Evolutionary conservation across 371 early-diverging fungal species (phyloP).

Genomic region (Basidiobolus meristosporus): DNA sequence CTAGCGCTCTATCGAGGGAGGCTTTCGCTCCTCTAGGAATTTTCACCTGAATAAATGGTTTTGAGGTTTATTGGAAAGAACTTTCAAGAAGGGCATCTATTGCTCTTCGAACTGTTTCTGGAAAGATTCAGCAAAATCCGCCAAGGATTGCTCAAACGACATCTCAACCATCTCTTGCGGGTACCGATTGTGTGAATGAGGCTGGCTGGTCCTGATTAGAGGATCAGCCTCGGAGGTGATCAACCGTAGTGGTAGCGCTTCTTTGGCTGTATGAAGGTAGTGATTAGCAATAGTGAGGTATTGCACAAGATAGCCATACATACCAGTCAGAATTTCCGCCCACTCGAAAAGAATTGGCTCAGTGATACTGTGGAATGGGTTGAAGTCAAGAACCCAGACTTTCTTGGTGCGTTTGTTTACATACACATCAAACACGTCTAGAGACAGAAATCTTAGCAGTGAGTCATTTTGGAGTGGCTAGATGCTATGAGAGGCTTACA

Average conservation of each 20-base stretch:
- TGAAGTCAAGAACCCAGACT: constrained; percentile 72
- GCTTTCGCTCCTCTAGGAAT: too few relatives aligned
- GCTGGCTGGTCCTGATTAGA: constrained; percentile 10
- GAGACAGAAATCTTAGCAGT: background rate
- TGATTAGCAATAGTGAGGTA: constrained; percentile 2
- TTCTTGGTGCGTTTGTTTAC: constrained; percentile 27
- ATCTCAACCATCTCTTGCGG: constrained; percentile 60
- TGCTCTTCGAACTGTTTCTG: too few relatives aligned
- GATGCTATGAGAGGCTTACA: constrained; percentile 6
- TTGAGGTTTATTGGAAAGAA: too few relatives aligned
- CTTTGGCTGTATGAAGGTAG: constrained; percentile 6
- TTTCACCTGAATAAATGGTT: too few relatives aligned
- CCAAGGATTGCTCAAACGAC: constrained; percentile 46
- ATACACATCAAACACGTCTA: constrained; percentile 79
- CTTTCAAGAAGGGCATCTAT: too few relatives aligned
- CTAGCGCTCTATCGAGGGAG: too few relatives aligned
- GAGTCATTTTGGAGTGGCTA: background rate
- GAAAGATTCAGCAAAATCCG: constrained; percentile 26
- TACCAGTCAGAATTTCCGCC: constrained; percentile 43
- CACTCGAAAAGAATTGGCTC: constrained; percentile 66
- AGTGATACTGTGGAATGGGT: constrained; percentile 56
- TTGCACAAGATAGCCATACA: constrained; percentile 1
- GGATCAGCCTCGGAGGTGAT: constrained; percentile 25
- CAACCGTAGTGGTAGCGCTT: constrained; percentile 15
- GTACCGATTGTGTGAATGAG: constrained; percentile 39